These are phyloP conservation scores for Carnegiea gigantea DNA, from an alignment of 179 eudicot genomes.

Conservation along the genomic window DNA sequence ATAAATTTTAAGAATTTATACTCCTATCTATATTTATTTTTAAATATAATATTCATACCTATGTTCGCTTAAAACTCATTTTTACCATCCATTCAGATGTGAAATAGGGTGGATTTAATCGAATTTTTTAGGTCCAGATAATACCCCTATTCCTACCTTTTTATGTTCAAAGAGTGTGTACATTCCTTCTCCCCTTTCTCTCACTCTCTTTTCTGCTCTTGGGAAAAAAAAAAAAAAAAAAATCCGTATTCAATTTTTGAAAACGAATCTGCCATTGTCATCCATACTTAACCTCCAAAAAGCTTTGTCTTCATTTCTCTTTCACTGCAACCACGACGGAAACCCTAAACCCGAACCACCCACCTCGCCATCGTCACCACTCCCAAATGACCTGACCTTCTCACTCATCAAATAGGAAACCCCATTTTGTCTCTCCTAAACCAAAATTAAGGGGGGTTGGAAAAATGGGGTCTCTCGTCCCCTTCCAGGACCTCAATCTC, in stretches of 20 bases:
- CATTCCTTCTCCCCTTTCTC: too few species aligned
- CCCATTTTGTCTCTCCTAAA: neutral
- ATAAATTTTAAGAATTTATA: too few species aligned
- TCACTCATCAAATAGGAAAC: neutral
- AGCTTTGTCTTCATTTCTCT: neutral
- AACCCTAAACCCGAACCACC: slow-evolving; percentile 17
- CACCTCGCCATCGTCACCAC: neutral
- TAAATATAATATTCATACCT: too few species aligned
- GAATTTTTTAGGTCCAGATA: too few species aligned
- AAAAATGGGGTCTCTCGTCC: slow-evolving; percentile 52
- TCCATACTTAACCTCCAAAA: neutral
- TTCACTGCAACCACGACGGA: slow-evolving; percentile 14
- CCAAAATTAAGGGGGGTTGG: neutral
- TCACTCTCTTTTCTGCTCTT: too few species aligned
- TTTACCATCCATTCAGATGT: too few species aligned
- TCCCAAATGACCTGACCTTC: neutral
- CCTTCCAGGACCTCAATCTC: slow-evolving; percentile 57
- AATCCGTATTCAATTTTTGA: neutral
- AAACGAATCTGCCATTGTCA: slow-evolving; percentile 14
- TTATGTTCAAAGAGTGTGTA: too few species aligned
- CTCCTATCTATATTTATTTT: too few species aligned
- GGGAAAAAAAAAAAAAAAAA: too few species aligned
- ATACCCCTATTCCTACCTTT: too few species aligned
- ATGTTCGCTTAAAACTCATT: too few species aligned
- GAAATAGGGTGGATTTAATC: too few species aligned